These are phyloP conservation scores for Ogataea parapolymorpha DNA, from an alignment of 805 yeast genomes.

Conservation along the genomic window DNA sequence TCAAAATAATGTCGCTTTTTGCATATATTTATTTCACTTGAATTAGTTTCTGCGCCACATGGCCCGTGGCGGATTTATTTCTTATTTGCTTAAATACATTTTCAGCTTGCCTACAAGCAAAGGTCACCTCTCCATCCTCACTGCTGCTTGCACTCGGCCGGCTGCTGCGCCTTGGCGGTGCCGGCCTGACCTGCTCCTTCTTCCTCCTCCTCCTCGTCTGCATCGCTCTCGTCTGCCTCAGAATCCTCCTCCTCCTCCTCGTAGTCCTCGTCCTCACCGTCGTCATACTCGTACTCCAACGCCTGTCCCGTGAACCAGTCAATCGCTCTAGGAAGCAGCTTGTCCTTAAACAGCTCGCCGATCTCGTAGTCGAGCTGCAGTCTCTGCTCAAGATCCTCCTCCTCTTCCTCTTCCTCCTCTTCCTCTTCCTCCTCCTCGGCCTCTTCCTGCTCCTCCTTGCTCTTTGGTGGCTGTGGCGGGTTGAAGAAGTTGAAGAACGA, in stretches of 20 bases:
- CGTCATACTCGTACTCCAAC: constrained; percentile 61
- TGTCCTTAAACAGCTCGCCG: constrained; percentile 95
- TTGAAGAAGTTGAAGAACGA: constrained; percentile 94
- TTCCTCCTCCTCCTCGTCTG: constrained; percentile 31
- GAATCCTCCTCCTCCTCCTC: constrained; percentile 62
- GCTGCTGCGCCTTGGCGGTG: constrained; percentile 46
- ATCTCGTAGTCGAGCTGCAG: constrained; percentile 90
- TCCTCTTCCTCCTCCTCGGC: constrained; percentile 48
- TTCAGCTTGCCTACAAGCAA: constrained; percentile 3
- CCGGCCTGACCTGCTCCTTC: constrained; percentile 16
- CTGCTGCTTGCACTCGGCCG: constrained; percentile 78
- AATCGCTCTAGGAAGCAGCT: constrained; percentile 91
- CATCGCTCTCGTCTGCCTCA: constrained; percentile 49
- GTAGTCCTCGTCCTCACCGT: constrained; percentile 44
- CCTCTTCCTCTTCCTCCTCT: constrained; percentile 57
- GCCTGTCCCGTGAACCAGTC: constrained; percentile 99
- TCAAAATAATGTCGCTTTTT: background rate
- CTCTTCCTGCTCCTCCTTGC: constrained; percentile 41
- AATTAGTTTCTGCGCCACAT: constrained; percentile 2
- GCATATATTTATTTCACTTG: background rate
- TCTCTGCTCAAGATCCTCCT: constrained; percentile 74
- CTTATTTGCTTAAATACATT: background rate
- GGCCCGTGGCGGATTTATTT: background rate
- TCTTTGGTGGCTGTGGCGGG: constrained; percentile 76
- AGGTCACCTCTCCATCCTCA: constrained; percentile 23